Conservation (phyloP, 2,329 filamentous ascomycete genomes). For the Ophiostoma himal-ulmi region DNA sequence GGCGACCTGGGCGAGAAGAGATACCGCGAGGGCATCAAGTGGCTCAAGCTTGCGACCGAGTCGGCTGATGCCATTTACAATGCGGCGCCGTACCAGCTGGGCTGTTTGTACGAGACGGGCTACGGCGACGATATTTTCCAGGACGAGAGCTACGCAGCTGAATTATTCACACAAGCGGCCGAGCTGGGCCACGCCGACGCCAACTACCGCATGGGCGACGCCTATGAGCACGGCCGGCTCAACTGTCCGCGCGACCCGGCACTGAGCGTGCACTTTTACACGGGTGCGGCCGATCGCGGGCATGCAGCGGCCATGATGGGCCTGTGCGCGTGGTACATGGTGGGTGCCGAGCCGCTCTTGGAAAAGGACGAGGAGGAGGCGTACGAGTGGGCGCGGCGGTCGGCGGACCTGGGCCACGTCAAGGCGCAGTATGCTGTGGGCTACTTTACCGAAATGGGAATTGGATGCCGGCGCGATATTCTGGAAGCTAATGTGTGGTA, state of each 20-base stretch:
- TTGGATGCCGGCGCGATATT: conserved; percentile 89
- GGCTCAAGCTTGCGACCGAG: conserved; percentile 90
- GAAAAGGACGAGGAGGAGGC: conserved; percentile 95
- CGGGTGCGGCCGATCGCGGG: conserved; percentile 76
- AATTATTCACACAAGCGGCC: conserved; percentile 89
- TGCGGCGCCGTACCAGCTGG: conserved; percentile 84
- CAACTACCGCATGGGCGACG: conserved; percentile 84
- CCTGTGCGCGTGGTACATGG: conserved; percentile 96
- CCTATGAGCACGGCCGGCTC: conserved; percentile 87
- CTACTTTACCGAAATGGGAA: conserved; percentile 98
- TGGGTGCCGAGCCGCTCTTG: conserved; percentile 83
- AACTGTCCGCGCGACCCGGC: conserved; percentile 86
- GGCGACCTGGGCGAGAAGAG: conserved; percentile 83
- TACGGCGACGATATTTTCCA: conserved; percentile 91
- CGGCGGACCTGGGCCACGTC: conserved; percentile 66
- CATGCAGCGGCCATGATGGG: conserved; percentile 95
- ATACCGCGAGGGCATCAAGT: conserved; percentile 89
- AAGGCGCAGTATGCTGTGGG: conserved; percentile 90
- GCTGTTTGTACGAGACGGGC: conserved; percentile 81
- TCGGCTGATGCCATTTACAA: conserved; percentile 90
- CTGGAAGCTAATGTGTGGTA: conserved; percentile 98
- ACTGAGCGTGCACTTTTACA: conserved; percentile 96
- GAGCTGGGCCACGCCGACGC: conserved; percentile 86
- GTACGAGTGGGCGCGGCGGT: conserved; percentile 88
- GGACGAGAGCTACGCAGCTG: conserved; percentile 83